Base-by-base conservation (phyloP, 1,139 yeast species). In the Debaryomyces nepalensis region DNA sequence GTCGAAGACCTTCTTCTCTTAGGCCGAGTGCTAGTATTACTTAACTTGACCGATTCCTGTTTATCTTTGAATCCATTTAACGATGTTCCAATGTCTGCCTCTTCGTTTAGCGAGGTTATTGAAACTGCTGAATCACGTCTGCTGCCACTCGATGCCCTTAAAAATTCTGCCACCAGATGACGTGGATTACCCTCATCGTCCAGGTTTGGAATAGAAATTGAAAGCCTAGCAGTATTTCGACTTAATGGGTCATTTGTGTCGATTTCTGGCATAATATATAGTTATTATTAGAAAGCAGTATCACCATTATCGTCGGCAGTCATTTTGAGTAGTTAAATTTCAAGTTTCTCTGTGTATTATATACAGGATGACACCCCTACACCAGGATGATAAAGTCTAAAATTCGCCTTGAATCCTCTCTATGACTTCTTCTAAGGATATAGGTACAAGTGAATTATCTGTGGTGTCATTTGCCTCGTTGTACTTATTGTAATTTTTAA, bases 1-100 rank as follows among this genome's bases (percentile, higher is more conserved):
- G 59, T 66, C 0, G 76, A 68, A 1, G 77, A 70, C 59, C 69
- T 67, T 63, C 76, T 75, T 70, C 74, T 74, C 57, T 60, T 66
- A 42, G 26, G 27, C 33, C 43, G 31, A 10, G 33, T 39, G 32
- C 40, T 45, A 20, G 30, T 14, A 14, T 14, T 58, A 63, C 46
- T 26, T 33, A 21, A 37, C 30, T n/a, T 45, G 34, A 8, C 40
- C 33, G 33, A 43, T 8, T 36, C 39, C 19, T 46, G 10, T 34
- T 22, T 31, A 15, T 30, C 40, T 16, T 36, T 40, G 18, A 36
- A 20, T 10, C 31, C 43, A 12, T 7, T 16, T 18, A 27, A 32
- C 10, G 37, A 24, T 5, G 20, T 33, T 15, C 40, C 39, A 26
- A 40, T 41, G 18, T 54, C 43, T 15, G 56, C 49, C 23, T 47